These are phyloP conservation scores for Punica granatum DNA, from an alignment of 345 rosid genomes.

Conservation along the genomic window DNA sequence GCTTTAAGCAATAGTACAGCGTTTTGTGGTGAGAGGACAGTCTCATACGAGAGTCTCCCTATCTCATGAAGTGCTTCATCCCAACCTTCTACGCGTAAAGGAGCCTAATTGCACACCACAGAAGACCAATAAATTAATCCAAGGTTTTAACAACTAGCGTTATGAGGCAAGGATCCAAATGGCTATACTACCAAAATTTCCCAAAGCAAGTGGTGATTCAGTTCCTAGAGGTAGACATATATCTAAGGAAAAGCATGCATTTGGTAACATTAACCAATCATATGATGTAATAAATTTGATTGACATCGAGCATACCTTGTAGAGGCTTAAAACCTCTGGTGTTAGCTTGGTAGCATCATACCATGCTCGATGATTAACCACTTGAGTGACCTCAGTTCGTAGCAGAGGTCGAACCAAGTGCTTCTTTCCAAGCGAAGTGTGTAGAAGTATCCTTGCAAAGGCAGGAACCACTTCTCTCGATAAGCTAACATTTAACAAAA, in stretches of 20 bases:
- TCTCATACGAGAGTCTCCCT: slow-evolving; percentile 77
- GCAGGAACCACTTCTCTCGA: slow-evolving; percentile 92
- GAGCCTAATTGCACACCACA: slow-evolving; percentile 39
- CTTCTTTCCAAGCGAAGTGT: slow-evolving; percentile 87
- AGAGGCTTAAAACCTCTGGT: slow-evolving; percentile 69
- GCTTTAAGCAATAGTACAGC: slow-evolving; percentile 52
- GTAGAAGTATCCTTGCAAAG: slow-evolving; percentile 81
- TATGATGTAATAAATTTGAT: not conserved
- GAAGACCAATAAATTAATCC: not conserved
- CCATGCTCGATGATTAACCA: slow-evolving; percentile 94
- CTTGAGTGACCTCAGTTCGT: slow-evolving; percentile 85
- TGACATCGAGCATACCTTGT: slow-evolving; percentile 42
- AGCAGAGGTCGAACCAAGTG: slow-evolving; percentile 85
- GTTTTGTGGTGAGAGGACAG: slow-evolving; percentile 56
- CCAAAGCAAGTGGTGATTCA: not conserved
- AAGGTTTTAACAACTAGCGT: no score
- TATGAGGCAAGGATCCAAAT: not conserved
- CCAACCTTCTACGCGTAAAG: slow-evolving; percentile 86
- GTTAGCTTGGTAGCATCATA: slow-evolving; percentile 79
- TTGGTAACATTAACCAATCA: not conserved
- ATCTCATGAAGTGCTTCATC: slow-evolving; percentile 95
- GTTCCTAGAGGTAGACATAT: not conserved
- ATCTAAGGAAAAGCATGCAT: not conserved
- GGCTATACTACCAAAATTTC: not conserved
- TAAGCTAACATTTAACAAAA: slow-evolving; percentile 72